A percentile compares a stretch with the other conserved stretches of the same genome.
phyloP scores from a whole-genome alignment of 2,329 filamentous ascomycete species.

The Aspergillus neoniger region DNA sequence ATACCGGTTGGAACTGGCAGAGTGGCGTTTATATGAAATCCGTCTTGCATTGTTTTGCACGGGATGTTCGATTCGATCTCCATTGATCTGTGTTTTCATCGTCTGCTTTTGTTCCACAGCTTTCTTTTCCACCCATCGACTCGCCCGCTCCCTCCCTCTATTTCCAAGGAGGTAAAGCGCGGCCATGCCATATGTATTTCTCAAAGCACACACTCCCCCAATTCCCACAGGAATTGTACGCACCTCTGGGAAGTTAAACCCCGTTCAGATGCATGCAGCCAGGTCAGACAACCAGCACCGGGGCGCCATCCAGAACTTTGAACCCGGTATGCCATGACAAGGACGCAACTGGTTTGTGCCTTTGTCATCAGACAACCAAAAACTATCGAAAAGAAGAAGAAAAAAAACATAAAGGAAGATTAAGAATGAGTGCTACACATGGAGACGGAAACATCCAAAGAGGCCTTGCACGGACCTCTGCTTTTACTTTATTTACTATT shows the following conservation, averaged over 20 bases:
- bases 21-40: constrained; percentile 21
- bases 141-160: neutral
- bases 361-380: neutral
- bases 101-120: constrained; percentile 12
- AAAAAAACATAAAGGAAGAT: neutral
- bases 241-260: neutral
- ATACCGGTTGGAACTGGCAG: constrained; percentile 27
- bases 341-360: constrained; percentile 15
- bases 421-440: neutral
- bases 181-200: constrained; percentile 10
- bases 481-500: too few relatives aligned
- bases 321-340: constrained; percentile 1
- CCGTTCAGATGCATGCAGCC: neutral
- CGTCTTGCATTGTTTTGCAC: constrained; percentile 30
- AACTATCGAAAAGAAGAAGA: neutral
- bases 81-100: constrained; percentile 16
- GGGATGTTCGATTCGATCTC: constrained; percentile 23
- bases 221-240: neutral
- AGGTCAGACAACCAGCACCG: neutral
- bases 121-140: neutral
- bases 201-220: constrained; percentile 6
- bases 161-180: neutral
- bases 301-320: too few relatives aligned
- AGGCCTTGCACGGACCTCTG: too few relatives aligned
- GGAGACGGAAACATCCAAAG: too few relatives aligned